Evolutionary conservation across 2,329 filamentous ascomycete genomes (phyloP).

Genomic region (Diaporthe sp.): DNA sequence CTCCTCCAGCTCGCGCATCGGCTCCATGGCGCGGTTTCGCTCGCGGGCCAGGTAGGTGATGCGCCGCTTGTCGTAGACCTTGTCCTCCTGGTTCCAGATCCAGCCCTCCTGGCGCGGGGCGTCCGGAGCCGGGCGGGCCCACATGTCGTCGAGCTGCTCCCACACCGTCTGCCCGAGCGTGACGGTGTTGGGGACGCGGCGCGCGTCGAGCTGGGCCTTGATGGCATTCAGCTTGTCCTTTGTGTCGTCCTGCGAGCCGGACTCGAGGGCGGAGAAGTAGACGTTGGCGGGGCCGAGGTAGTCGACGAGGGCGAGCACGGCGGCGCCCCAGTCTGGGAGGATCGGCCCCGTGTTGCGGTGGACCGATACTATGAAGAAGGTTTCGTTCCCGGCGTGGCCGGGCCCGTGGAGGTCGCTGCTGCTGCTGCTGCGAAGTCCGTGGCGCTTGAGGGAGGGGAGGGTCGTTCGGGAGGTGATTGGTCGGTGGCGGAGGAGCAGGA

Average conservation of each 20-base stretch:
- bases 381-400: slow-evolving; percentile 45
- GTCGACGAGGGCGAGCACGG: slow-evolving; percentile 68
- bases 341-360: slow-evolving; percentile 77
- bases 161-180: slow-evolving; percentile 66
- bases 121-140: slow-evolving; percentile 51
- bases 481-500: slow-evolving; percentile 48
- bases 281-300: slow-evolving; percentile 73
- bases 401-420: slow-evolving; percentile 10
- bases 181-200: slow-evolving; percentile 67
- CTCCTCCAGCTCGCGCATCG: slow-evolving; percentile 63
- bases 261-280: slow-evolving; percentile 76
- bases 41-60: slow-evolving; percentile 77
- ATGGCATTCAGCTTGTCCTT: slow-evolving; percentile 73
- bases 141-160: slow-evolving; percentile 69
- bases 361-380: slow-evolving; percentile 75
- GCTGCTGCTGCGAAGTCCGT: slow-evolving; percentile 4
- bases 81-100: slow-evolving; percentile 67
- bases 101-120: slow-evolving; percentile 65
- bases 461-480: slow-evolving; percentile 49
- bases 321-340: slow-evolving; percentile 71
- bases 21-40: slow-evolving; percentile 74
- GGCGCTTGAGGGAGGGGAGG: slow-evolving; percentile 41
- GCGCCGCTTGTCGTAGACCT: slow-evolving; percentile 69
- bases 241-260: slow-evolving; percentile 76
- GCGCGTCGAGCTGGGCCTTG: slow-evolving; percentile 63